Evolutionary conservation across 768 basidiomycete species (phyloP).

Genomic region (Clitopilus passeckerianus): DNA sequence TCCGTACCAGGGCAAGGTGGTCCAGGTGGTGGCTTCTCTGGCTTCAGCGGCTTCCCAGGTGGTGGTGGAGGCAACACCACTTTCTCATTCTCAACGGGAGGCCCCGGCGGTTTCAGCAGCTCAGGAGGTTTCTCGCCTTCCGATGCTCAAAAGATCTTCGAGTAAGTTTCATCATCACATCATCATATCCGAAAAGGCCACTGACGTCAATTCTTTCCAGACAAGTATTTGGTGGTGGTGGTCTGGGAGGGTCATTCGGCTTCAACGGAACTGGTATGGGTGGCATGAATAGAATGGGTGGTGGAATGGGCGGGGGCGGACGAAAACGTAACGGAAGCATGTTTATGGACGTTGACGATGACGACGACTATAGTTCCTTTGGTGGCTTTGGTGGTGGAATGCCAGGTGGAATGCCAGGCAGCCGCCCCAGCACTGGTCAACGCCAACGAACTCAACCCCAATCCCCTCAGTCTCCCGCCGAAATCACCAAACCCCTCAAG

Average conservation of each 20-base stretch:
- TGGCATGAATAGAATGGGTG: slow-evolving; percentile 30
- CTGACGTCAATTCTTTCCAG: slow-evolving; percentile 26
- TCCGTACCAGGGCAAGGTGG: slow-evolving; percentile 48
- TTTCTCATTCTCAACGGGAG: slow-evolving; percentile 50
- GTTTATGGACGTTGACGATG: slow-evolving; percentile 46
- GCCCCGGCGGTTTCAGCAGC: slow-evolving; percentile 34
- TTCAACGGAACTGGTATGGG: slow-evolving; percentile 15
- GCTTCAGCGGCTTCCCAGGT: slow-evolving; percentile 35
- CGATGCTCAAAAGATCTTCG: slow-evolving; percentile 87
- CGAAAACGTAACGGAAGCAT: slow-evolving; percentile 17
- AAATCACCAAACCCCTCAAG: slow-evolving; percentile 80
- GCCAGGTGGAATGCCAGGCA: slow-evolving; percentile 55
- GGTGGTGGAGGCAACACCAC: slow-evolving; percentile 39
- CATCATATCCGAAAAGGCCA: neutral
- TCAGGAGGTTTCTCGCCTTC: slow-evolving; percentile 55
- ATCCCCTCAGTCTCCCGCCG: slow-evolving; percentile 33
- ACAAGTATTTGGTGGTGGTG: slow-evolving; percentile 44
- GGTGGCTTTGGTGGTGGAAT: slow-evolving; percentile 31
- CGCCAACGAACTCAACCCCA: slow-evolving; percentile 21
- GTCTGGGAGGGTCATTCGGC: neutral
- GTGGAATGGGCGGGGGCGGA: slow-evolving; percentile 25
- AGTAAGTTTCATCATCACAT: slow-evolving; percentile 43
- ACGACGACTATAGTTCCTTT: slow-evolving; percentile 30
- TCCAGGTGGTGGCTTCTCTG: slow-evolving; percentile 26
- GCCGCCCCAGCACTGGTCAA: slow-evolving; percentile 10